Base-by-base conservation (phyloP, 192 early-diverging fungal genomes). In the Coemansia sp. region DNA sequence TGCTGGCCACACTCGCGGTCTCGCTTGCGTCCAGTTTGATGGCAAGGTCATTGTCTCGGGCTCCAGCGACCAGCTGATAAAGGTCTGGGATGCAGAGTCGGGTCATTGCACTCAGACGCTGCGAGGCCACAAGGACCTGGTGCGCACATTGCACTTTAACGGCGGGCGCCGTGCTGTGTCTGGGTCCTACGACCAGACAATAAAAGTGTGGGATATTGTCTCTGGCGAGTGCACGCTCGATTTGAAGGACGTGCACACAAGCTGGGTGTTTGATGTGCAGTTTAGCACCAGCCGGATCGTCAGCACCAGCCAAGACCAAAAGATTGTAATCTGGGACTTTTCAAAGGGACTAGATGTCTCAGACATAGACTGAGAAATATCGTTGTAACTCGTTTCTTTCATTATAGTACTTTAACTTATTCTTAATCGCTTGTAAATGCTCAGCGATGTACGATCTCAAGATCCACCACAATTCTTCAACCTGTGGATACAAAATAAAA, bases 261-360 rank as follows among this genome's bases (percentile, higher is more conserved):
- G 93, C 77, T 97, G 96, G 95, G 94, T 99, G 6, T 99, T 98
- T 89, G 95, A 98, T 84, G 92, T 99, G 13, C 93, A 94, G 69
- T 94, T 96, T 73, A 91, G 91, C 41, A 78, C 85, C 6, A 90
- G 87, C 39, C 90, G 88, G 68, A 95, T 99, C 64, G 89, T 98
- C 65, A 92, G 81, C 67, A 78, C 87, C 6, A 90, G 89, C 63
- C 92, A 91, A 80, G 92, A 87, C 73, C 80, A 80, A 29, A 87
- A 87, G 52, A 85, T 87, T 34, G 53, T 87, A 9, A 70, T 87
- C 20, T 85, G 84, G 83, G 86, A 87, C 70, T 87, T 87, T 75
- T 69, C 80, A n/a, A 75, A 83, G 36, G 80, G 68, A 16, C 58
- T 87, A 33, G 74, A 85, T 62, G 70, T 82, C 27, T 33, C 64